Percentiles rank a stretch among this genome's conserved stretches.
These are phyloP conservation scores for Reticulascus tulasneorum DNA, from an alignment of 2,329 filamentous ascomycete genomes.

Conservation along the genomic window DNA sequence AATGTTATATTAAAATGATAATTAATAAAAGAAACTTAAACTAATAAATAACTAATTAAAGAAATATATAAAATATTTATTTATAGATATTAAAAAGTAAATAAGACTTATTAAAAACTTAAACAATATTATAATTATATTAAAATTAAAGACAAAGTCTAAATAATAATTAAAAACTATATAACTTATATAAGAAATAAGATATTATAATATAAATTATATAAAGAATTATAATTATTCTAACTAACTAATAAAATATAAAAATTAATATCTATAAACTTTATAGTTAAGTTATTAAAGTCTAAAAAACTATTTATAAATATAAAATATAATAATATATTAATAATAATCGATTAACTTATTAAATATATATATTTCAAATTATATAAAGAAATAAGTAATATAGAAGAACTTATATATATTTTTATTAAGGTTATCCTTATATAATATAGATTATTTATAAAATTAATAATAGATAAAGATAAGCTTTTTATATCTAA, in stretches of 20 bases:
- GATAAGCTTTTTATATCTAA: too few relatives aligned
- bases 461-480: not conserved
- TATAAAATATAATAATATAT: not conserved
- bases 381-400: too few relatives aligned
- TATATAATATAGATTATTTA: slow-evolving; percentile 5
- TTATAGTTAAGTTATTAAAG: not conserved
- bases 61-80: too few relatives aligned
- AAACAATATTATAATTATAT: too few relatives aligned
- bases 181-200: not conserved
- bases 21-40: too few relatives aligned
- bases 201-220: not conserved
- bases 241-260: not conserved
- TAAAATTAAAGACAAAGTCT: not conserved
- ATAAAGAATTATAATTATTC: not conserved
- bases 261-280: not conserved
- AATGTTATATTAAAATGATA: too few relatives aligned
- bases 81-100: slow-evolving; percentile 9
- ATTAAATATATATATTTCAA: not conserved
- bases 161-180: not conserved
- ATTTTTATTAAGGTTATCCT: slow-evolving; percentile 1
- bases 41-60: not conserved
- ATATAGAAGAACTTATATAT: too few relatives aligned
- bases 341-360: not conserved
- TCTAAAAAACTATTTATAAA: not conserved
- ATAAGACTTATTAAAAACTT: not conserved